Evolutionary conservation across 306 rosid species (phyloP).

Genomic region (Vigna reflexopilosa): DNA sequence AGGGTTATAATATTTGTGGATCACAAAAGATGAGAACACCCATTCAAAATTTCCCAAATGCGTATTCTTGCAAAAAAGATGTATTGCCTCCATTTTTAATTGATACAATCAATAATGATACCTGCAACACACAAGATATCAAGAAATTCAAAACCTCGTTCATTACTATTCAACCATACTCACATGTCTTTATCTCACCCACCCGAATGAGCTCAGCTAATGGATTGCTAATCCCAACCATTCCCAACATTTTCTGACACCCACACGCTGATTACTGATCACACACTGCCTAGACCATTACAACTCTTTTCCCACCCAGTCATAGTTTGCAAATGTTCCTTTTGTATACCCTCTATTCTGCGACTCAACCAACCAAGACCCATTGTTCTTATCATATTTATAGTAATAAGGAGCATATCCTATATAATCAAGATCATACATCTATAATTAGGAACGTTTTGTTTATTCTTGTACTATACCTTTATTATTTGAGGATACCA

Average conservation of each 20-base stretch:
- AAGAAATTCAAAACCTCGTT: not conserved
- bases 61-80: not conserved
- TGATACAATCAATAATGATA: not conserved
- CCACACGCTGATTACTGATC: not conserved
- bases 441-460: too few relatives aligned
- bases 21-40: not conserved
- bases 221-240: not conserved
- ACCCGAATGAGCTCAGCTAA: not conserved
- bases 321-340: not conserved
- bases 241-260: not conserved
- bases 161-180: not conserved
- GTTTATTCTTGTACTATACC: too few relatives aligned
- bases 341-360: not conserved
- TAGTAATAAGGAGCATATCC: too few relatives aligned
- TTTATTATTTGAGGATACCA: too few relatives aligned
- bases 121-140: not conserved
- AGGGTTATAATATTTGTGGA: not conserved
- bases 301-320: not conserved
- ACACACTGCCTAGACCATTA: slow-evolving; percentile 1
- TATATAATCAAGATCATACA: too few relatives aligned
- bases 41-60: not conserved
- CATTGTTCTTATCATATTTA: not conserved
- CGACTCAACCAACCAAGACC: not conserved
- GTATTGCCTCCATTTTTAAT: not conserved
- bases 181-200: not conserved